These are phyloP conservation scores for Colletotrichum sp. DNA, from an alignment of 2,329 filamentous ascomycete species.

Conservation along the genomic window DNA sequence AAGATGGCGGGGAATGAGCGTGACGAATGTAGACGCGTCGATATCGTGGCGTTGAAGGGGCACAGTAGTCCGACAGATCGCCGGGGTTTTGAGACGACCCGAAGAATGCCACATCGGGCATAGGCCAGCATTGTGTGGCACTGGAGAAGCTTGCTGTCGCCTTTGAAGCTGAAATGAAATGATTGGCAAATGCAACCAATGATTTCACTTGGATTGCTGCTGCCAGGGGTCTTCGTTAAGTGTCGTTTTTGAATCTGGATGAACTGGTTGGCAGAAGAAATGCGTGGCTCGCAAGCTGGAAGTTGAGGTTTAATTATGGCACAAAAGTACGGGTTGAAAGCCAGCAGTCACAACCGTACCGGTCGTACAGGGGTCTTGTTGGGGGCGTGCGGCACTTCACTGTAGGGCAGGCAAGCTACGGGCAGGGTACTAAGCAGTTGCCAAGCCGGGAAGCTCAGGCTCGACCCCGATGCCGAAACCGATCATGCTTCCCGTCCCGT, in stretches of 20 bases:
- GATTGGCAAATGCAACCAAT: too few relatives aligned
- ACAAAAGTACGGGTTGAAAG: too few relatives aligned
- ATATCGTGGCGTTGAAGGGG: background rate
- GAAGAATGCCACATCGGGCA: background rate
- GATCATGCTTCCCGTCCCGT: background rate
- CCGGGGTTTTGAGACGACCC: background rate
- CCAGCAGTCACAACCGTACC: background rate
- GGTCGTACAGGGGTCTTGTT: background rate
- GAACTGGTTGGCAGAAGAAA: too few relatives aligned
- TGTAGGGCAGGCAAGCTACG: background rate
- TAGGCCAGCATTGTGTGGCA: background rate
- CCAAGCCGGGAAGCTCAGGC: background rate
- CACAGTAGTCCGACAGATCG: rapidly evolving
- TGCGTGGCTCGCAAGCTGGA: too few relatives aligned
- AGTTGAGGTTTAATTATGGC: too few relatives aligned
- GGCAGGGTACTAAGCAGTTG: background rate
- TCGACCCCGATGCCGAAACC: background rate
- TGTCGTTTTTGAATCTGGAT: too few relatives aligned
- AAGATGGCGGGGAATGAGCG: slow-evolving; percentile 42
- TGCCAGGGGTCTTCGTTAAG: too few relatives aligned
- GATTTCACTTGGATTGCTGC: too few relatives aligned
- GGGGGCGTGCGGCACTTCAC: background rate
- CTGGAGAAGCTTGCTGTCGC: background rate
- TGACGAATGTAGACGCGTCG: background rate
- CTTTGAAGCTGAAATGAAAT: background rate